These are phyloP conservation scores for Eucalyptus sp. DNA, from an alignment of 345 rosid genomes.

Conservation along the genomic window DNA sequence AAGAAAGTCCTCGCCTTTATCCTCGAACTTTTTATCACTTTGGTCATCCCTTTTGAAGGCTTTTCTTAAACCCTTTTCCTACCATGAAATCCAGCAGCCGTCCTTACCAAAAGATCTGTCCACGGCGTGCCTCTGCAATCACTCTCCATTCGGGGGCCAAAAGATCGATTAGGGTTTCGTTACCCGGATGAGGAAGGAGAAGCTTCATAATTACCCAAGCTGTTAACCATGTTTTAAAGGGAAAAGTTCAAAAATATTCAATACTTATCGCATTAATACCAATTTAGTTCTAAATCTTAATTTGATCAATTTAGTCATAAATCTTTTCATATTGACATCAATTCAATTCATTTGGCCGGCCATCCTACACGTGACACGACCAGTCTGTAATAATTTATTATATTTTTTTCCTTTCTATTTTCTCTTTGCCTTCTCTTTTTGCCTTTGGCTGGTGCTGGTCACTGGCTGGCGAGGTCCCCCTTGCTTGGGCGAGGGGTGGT, in stretches of 20 bases:
- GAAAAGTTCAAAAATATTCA: too few species aligned
- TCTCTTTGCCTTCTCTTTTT: too few species aligned
- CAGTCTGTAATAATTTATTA: accelerated
- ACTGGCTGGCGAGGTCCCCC: neutral
- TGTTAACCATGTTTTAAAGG: too few species aligned
- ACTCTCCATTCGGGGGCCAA: neutral
- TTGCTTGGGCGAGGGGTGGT: neutral
- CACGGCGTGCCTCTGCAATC: neutral
- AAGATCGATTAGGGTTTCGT: neutral
- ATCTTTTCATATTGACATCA: too few species aligned
- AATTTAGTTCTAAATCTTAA: too few species aligned
- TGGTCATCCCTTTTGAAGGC: neutral
- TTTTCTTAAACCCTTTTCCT: neutral
- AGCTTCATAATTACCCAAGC: neutral
- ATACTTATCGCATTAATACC: too few species aligned
- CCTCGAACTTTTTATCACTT: neutral
- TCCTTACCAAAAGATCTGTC: neutral
- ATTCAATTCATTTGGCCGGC: too few species aligned
- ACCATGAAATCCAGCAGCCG: neutral
- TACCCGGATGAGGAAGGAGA: neutral
- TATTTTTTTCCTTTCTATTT: too few species aligned
- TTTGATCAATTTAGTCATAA: accelerated
- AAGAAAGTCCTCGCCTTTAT: neutral
- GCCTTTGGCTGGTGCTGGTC: neutral
- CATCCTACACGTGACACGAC: too few species aligned